These are phyloP conservation scores for Apiotrichum veenhuisii DNA, from an alignment of 1,284 basidiomycete genomes.

Conservation along the genomic window DNA sequence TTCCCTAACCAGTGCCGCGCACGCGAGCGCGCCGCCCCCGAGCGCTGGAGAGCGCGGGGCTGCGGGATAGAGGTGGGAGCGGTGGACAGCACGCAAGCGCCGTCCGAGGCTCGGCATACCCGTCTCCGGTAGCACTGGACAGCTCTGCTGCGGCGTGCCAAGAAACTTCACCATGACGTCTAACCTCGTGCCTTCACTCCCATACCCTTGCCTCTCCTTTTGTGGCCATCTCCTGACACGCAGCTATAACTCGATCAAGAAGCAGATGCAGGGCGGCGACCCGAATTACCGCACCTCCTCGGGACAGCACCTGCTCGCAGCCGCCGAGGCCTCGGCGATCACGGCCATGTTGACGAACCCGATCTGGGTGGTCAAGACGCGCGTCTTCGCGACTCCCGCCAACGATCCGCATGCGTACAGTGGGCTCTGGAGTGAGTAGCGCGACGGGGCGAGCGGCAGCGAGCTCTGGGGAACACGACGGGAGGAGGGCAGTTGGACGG, in stretches of 20 bases:
- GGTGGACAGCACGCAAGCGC: no score
- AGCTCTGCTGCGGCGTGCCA: no score
- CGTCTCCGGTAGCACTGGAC: no score
- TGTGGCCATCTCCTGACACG: neutral
- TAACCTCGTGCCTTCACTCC: no score
- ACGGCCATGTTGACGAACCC: slow-evolving; percentile 97
- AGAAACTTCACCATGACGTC: no score
- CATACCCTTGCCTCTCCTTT: no score
- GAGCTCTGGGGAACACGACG: neutral
- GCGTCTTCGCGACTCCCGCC: slow-evolving; percentile 83
- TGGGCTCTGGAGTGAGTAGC: slow-evolving; percentile 67
- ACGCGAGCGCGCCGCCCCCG: no score
- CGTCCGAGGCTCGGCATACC: no score
- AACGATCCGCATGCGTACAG: slow-evolving; percentile 67
- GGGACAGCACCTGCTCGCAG: slow-evolving; percentile 78
- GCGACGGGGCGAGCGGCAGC: neutral
- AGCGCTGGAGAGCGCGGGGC: no score
- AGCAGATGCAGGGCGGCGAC: slow-evolving; percentile 53
- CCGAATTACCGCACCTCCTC: slow-evolving; percentile 59
- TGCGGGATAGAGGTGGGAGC: no score
- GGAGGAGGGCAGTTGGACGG: no score
- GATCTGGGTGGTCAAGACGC: slow-evolving; percentile 96
- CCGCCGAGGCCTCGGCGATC: slow-evolving; percentile 88
- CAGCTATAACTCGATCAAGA: slow-evolving; percentile 95
- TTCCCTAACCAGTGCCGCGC: no score